phyloP scores from a whole-genome alignment of 2,329 filamentous ascomycete species.

The Aspergillus persii region DNA sequence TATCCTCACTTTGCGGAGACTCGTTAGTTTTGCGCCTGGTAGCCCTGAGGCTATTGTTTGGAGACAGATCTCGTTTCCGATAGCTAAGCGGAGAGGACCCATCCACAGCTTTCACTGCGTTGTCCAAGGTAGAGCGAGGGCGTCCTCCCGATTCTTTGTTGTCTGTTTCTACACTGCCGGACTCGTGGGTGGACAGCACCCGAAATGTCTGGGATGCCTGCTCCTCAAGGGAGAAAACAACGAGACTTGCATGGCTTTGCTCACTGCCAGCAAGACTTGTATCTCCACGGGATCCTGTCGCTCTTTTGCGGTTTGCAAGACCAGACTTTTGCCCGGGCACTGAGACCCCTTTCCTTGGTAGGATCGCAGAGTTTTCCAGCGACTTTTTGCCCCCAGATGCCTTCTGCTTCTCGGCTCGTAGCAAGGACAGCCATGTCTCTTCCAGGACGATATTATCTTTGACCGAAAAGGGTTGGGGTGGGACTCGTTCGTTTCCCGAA shows the following conservation, averaged over 20 bases:
- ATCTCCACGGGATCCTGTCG: conserved; percentile 14
- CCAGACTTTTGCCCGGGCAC: conserved; percentile 23
- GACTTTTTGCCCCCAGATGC: conserved; percentile 2
- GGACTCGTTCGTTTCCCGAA: conserved; percentile 54
- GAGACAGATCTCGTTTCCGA: conserved; percentile 35
- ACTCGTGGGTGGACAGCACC: conserved; percentile 7
- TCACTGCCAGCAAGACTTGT: conserved; percentile 17
- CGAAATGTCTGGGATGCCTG: conserved; percentile 10
- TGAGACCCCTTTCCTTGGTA: conserved; percentile 20
- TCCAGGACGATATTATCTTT: conserved; percentile 79
- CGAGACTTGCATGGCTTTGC: conserved; percentile 14
- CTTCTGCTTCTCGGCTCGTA: conserved; percentile 20
- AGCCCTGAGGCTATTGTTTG: conserved; percentile 25
- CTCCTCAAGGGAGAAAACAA: conserved; percentile 18
- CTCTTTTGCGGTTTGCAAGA: conserved; percentile 11
- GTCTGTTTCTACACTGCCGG: conserved; percentile 9
- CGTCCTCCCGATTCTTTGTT: conserved; percentile 11
- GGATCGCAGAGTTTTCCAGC: conserved; percentile 9
- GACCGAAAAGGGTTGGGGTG: conserved; percentile 73
- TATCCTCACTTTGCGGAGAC: conserved; percentile 25
- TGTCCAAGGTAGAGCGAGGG: conserved; percentile 19
- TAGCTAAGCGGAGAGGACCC: conserved; percentile 7
- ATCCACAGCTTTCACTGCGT: conserved; percentile 15
- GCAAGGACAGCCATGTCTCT: conserved; percentile 68
- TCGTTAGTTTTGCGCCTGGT: conserved; percentile 29